Percentiles rank a stretch among this genome's conserved stretches.
These are phyloP conservation scores for Chenopodium quinoa DNA, from an alignment of 148 eudicot species.

Conservation along the genomic window DNA sequence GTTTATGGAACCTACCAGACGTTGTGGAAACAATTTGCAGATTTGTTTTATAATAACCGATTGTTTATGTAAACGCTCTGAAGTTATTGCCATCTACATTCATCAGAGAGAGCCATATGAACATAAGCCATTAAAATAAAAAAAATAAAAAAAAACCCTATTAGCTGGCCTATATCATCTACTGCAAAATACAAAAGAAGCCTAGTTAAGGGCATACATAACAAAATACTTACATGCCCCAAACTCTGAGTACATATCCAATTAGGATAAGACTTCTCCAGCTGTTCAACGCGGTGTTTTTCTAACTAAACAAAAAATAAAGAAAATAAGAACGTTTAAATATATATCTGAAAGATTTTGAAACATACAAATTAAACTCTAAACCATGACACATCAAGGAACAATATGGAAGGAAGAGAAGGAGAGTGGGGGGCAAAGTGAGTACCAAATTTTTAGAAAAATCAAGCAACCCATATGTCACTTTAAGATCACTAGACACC, in stretches of 20 bases:
- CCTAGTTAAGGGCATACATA: slow-evolving; percentile 3
- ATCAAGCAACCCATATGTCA: slow-evolving; percentile 66
- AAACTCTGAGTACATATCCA: slow-evolving; percentile 80
- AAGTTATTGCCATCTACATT: slow-evolving; percentile 89
- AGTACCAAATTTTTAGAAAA: slow-evolving; percentile 62
- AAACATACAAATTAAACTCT: not conserved
- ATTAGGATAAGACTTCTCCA: slow-evolving; percentile 91
- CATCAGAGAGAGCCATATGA: slow-evolving; percentile 1
- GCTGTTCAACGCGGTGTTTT: slow-evolving; percentile 68
- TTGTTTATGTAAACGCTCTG: slow-evolving; percentile 92
- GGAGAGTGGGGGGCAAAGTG: not conserved
- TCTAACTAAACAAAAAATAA: slow-evolving; percentile 59
- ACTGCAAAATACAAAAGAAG: not conserved
- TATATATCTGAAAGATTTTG: not conserved
- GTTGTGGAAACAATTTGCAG: slow-evolving; percentile 92
- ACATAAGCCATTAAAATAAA: too few species aligned
- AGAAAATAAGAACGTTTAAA: not conserved
- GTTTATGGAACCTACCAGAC: slow-evolving; percentile 52
- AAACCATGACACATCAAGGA: slow-evolving; percentile 1
- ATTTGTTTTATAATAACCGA: slow-evolving; percentile 82
- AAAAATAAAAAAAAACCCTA: not conserved
- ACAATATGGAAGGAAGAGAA: not conserved
- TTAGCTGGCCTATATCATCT: not conserved
- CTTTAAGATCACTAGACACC: slow-evolving; percentile 59
- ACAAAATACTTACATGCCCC: slow-evolving; percentile 63